Evolutionary conservation across 345 rosid genomes (phyloP), one percentile per base, ranked within the genome.

Genomic region (Nephelium lappaceum): DNA sequence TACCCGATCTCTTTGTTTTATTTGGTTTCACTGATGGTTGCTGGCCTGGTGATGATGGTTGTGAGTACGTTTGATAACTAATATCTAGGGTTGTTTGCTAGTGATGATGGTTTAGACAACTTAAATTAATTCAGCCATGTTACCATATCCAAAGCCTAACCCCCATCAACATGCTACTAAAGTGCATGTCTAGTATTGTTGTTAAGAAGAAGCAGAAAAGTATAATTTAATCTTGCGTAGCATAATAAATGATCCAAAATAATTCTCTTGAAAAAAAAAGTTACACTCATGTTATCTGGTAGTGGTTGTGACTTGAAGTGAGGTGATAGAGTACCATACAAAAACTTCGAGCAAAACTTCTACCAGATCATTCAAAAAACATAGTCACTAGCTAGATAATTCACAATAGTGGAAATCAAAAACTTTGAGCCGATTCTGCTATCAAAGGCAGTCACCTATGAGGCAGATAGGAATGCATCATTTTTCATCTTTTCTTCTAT

Each of bases 401-500:
- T 73, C 69, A 60, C 15, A 38, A 66, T 74, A 70, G 19, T 15
- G 38, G 63, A 80, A 45, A 42, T 42, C 12, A 2, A 62, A 73
- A 83, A 93, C 84, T 93, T 94, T n/a, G 90, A 80, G 74, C 82
- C 88, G 80, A 84, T 81, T 61, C 84, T 81, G 86, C 81, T 93
- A 82, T 95, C 95, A 68, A 93, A 93, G 66, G 96, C 97, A 68
- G 93, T 74, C 84, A 93, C 93, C 98, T 94, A 67, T 66, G 57
- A 77, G 63, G 69, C 64, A 89, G 31, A 68, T 41, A 71, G 1
- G 67, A 61, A 72, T 47, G 67, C 72, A 76, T 71, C 24, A 79
- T n/a, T n/a, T n/a, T n/a, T n/a, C n/a, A n/a, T n/a, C n/a, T n/a
- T n/a, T 2, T 27, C 1, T 27, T 27, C 2, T 2, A 27, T 1